Evolutionary conservation across 805 yeast genomes (phyloP).

Genomic region (Jamesozyma piceae): DNA sequence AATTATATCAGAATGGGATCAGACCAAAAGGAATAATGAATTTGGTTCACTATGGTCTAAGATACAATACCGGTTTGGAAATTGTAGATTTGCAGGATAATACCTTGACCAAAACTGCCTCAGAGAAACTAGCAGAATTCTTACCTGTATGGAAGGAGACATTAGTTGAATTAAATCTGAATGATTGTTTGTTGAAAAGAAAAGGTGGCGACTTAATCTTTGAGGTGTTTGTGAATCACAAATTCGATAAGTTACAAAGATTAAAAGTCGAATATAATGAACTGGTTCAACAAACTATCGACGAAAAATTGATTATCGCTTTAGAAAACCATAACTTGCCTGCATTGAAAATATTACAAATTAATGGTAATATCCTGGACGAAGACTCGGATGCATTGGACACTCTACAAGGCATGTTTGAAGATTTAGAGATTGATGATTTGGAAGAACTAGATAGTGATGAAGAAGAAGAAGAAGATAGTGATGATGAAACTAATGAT

Average conservation of each 20-base stretch:
- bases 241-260: slow-evolving; percentile 38
- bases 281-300: slow-evolving; percentile 57
- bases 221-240: slow-evolving; percentile 38
- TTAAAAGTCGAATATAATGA: slow-evolving; percentile 86
- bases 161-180: slow-evolving; percentile 70
- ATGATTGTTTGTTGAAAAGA: slow-evolving; percentile 79
- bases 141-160: slow-evolving; percentile 51
- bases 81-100: slow-evolving; percentile 88
- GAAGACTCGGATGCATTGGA: slow-evolving; percentile 74
- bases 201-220: slow-evolving; percentile 58
- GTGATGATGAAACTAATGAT: slow-evolving; percentile 32
- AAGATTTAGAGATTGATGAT: slow-evolving; percentile 88
- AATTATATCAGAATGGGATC: slow-evolving; percentile 92
- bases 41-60: slow-evolving; percentile 64
- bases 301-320: slow-evolving; percentile 37
- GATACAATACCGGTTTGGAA: slow-evolving; percentile 48
- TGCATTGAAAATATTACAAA: slow-evolving; percentile 56
- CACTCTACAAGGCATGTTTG: slow-evolving; percentile 53
- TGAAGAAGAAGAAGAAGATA: slow-evolving; percentile 39
- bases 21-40: slow-evolving; percentile 85
- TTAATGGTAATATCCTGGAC: slow-evolving; percentile 87
- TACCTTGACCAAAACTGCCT: slow-evolving; percentile 70
- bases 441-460: slow-evolving; percentile 71
- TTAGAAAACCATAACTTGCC: slow-evolving; percentile 51
- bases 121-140: slow-evolving; percentile 52